Base-by-base conservation (phyloP, 805 yeast species). In the Yarrowia sp. region DNA sequence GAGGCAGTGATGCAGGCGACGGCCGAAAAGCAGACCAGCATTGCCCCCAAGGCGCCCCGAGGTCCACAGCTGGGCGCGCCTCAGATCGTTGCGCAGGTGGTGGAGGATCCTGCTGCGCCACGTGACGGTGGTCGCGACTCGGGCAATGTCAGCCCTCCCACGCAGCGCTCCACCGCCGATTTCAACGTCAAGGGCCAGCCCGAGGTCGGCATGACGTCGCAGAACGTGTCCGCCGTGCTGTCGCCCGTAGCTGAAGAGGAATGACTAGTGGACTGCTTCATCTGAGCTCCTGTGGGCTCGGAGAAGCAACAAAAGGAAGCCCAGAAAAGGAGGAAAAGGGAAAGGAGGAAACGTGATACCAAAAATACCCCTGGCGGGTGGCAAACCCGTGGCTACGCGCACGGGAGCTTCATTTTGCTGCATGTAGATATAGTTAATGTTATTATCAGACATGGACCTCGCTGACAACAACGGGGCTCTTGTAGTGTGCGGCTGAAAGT, bases 201-300 rank as follows among this genome's bases (percentile, higher is more conserved):
- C 28, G 47, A 39, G 61, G 47, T 41, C 9, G 61, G 47, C 17
- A 41, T 41, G 61, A 39, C 47, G 2, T 41, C 61, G 3, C 61
- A 55, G 31, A 39, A 39, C 38, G 47, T 31, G 17, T 55, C 61
- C 13, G 47, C 61, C 39, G 61, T 55, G 8, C 13, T 55, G n/a
- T 55, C 61, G 31, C 61, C 61, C 1, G 61, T 55, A 7, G 61
- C 33, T 1, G 61, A 55, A 17, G 61, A 55, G 38, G 61, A 55
- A 31, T 55, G 61, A 55, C 61, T 55, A 39, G 61, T 39, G 8
- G 45, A 39, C 17, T 55, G 61, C 47, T 55, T 55, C 14, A 41
- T 55, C 15, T 55, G 17, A n/a, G 42, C 15, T 6, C 7, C 5
- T 3, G 38, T 3, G 10, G 38, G 38, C 38, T 35, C 6, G 38